Evolutionary conservation across 2,329 filamentous ascomycete species (phyloP), one percentile per base, ranked within the genome.

Genomic region (Penicillium rolfsii): DNA sequence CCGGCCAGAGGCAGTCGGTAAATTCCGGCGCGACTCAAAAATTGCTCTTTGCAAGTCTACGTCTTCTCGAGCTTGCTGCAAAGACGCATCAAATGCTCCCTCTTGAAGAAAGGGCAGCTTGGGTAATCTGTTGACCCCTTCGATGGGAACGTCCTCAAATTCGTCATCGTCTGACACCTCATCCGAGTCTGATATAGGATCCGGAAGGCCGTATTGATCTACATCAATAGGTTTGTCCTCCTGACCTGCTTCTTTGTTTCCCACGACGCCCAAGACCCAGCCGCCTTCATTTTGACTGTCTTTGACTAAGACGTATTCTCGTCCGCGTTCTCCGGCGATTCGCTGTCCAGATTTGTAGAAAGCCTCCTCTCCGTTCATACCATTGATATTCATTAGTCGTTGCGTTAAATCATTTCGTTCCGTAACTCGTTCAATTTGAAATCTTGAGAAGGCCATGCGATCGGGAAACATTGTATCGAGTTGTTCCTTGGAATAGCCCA

Each of bases 401-500:
- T 99, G 95, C 0, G 96, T 99, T 33, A 99, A 83, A 64, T 97
- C 91, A 71, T 99, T 99, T 53, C 96, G 85, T 78, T 99, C 94
- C 67, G 85, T 87, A 11, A 98, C 96, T 60, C 95, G 84, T 73
- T 98, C 95, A 60, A 99, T 97, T 76, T 99, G 95, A 72, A 99
- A 99, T 63, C 85, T 89, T 1, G 93, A 97, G 73, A 99, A 99
- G 0, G 90, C 95, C 93, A 99, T 97, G 28, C 95, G 87, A 74
- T 99, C 90, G 0, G 95, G 94, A 74, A 99, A 99, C 95, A 99
- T 99, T 49, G 84, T 86, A 67, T 98, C 93, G 14, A 99, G 79
- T 77, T 99, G 95, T 66, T 99, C 94, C 76, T 98, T 98, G 59
- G 91, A 96, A 70, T 97, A 86, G 0, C 95, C 95, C 94, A 99